Percentiles rank a stretch among this genome's conserved stretches.
Evolutionary conservation across 768 basidiomycete species (phyloP).

Genomic region (Mycena indigotica): DNA sequence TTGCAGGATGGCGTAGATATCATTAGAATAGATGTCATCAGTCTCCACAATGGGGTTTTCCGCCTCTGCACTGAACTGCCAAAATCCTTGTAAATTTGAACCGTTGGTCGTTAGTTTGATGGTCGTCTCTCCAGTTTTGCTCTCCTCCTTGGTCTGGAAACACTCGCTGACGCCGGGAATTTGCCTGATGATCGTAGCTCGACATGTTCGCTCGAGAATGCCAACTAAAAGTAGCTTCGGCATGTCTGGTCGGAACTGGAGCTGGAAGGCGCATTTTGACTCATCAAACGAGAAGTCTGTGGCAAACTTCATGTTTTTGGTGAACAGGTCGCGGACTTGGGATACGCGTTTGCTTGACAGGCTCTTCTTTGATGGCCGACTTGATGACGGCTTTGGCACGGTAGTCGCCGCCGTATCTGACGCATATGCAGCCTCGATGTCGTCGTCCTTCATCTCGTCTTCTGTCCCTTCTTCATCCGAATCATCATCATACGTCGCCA

Average conservation of each 20-base stretch:
- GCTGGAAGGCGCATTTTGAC: slow-evolving; percentile 70
- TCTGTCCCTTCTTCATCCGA: slow-evolving; percentile 60
- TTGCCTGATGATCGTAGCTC: slow-evolving; percentile 83
- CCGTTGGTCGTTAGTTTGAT: slow-evolving; percentile 85
- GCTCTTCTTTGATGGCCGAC: slow-evolving; percentile 30
- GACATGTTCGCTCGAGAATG: slow-evolving; percentile 85
- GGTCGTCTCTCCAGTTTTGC: slow-evolving; percentile 50
- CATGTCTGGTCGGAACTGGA: slow-evolving; percentile 86
- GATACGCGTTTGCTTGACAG: slow-evolving; percentile 42
- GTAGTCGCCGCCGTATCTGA: slow-evolving; percentile 34
- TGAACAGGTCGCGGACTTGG: slow-evolving; percentile 53
- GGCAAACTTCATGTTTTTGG: slow-evolving; percentile 61
- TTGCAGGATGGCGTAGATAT: slow-evolving; percentile 86
- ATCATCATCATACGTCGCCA: slow-evolving; percentile 76
- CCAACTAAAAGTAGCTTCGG: slow-evolving; percentile 94
- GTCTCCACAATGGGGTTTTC: slow-evolving; percentile 70
- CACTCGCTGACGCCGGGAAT: slow-evolving; percentile 88
- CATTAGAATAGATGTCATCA: slow-evolving; percentile 87
- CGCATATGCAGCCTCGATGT: slow-evolving; percentile 65
- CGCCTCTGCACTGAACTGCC: slow-evolving; percentile 64
- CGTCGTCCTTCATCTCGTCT: slow-evolving; percentile 53
- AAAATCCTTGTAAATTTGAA: slow-evolving; percentile 88
- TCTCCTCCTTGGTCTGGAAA: slow-evolving; percentile 70
- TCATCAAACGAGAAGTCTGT: slow-evolving; percentile 73
- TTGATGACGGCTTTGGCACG: slow-evolving; percentile 40